Base-by-base conservation (phyloP, 2,329 filamentous ascomycete genomes). In the Fusarium mexicanum region DNA sequence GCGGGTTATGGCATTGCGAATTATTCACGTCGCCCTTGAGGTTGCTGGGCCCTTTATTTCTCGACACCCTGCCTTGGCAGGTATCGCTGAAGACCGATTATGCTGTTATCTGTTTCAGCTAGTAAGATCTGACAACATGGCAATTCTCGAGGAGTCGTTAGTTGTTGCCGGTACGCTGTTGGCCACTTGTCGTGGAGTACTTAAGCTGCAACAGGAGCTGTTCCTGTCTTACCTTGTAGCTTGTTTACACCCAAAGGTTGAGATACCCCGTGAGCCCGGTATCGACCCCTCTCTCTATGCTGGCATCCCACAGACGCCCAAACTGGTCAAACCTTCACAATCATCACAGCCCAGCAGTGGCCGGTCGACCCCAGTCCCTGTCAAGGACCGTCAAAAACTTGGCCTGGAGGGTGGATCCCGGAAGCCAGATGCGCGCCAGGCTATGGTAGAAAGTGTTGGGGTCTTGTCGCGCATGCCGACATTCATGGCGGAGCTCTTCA, bases 361-460 rank as follows among this genome's bases (percentile, higher is more conserved):
- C 13, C 90, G 95, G 61, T 91, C 94, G 41, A 98, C 96, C 4
- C 96, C 96, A 37, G 94, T 98, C 5, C 93, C 94, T 12, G 92
- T 98, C 61, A 95, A 95, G 80, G 96, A 99, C 79, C 91, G 96
- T 61, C 95, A 97, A 81, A 96, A 94, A 81, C 88, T 98, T 41
- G 96, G 96, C 1, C 86, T 99, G 79, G 96, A 98, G 83, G 96
- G 96, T 4, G 95, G 96, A 14, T 91, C 94, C 41, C 90, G 96
- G 71, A 98, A 97, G 81, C 96, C 96, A 8, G 97, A 99, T 83
- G 95, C 96, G 37, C 90, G 96, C 76, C 96, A 99, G 85, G 95
- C 96, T 38, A 99, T 99, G 96, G 94, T 99, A 9, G 96, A 99
- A 84, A 97, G 94, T 77, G 92, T 99, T 50, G 95, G 96, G 41